These are phyloP conservation scores for Hortaea sp. DNA, from an alignment of 2,329 filamentous ascomycete species.

Conservation along the genomic window DNA sequence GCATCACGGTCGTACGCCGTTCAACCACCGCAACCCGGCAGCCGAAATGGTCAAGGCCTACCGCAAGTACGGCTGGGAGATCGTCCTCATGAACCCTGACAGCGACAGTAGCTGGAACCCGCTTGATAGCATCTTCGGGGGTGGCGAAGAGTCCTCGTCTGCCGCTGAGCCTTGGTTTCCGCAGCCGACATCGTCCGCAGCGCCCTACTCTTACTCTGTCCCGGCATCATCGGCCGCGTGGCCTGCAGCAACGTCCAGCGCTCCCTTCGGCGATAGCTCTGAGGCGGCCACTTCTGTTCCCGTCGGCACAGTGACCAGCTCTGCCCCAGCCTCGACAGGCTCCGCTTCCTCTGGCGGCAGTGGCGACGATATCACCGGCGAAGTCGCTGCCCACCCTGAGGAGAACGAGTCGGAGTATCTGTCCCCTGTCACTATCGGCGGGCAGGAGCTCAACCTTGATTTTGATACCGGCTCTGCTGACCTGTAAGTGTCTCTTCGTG, in stretches of 20 bases:
- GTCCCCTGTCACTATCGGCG: slow-evolving; percentile 58
- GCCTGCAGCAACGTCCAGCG: background rate
- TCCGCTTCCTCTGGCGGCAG: slow-evolving; percentile 7
- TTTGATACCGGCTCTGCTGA: slow-evolving; percentile 71
- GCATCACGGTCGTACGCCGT: slow-evolving; percentile 36
- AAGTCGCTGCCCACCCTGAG: slow-evolving; percentile 55
- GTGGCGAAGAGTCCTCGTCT: background rate
- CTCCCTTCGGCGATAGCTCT: background rate
- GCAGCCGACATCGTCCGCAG: background rate
- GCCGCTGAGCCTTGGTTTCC: background rate
- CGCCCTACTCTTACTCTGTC: background rate
- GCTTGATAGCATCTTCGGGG: background rate
- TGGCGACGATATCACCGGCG: slow-evolving; percentile 13
- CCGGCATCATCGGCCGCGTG: background rate
- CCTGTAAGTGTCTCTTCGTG: slow-evolving; percentile 38
- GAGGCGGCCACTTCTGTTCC: background rate
- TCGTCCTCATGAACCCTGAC: slow-evolving; percentile 10
- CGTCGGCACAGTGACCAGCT: background rate
- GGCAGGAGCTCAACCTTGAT: slow-evolving; percentile 57
- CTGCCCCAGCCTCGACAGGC: slow-evolving; percentile 3
- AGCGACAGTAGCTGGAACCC: background rate
- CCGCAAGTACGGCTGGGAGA: slow-evolving; percentile 49
- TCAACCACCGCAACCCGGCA: slow-evolving; percentile 43
- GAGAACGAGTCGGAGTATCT: slow-evolving; percentile 60
- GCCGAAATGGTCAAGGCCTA: slow-evolving; percentile 56